Base-by-base conservation (phyloP, 225 moss, liverwort and hornwort genomes). In the Sphagnum tenellum region DNA sequence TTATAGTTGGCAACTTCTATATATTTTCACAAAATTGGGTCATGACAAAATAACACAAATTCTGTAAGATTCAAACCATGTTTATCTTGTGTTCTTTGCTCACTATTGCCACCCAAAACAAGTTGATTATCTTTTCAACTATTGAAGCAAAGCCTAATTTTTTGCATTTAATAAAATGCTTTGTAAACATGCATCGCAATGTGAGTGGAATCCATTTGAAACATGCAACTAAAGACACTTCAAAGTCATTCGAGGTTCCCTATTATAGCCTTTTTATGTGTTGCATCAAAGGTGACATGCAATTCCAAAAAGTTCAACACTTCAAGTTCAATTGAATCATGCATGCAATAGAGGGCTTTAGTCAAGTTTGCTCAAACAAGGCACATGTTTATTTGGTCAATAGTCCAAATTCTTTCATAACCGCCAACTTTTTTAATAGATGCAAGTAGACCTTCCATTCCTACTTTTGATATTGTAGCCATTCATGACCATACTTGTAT, bases 341-440 rank as follows among this genome's bases (percentile, higher is more conserved):
- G 29, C 78, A 75, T 47, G 76, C 76, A 10, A 62, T 64, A 76
- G 50, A 71, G 47, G 78, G 52, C 69, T 84, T 78, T 54, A 87
- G 50, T 57, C 73, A 66, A 57, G 83, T 83, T 60, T 89, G 88
- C 69, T 82, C 83, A 63, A 84, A 89, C 14, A 93, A 83, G 11
- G 66, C 67, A 56, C 80, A 86, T 70, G 29, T 29, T 0, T 29
- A 98, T 72, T 64, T 90, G 96, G 57, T 92, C 96, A 44, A 98
- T 68, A 46, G 84, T 83, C 96, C 96, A 98, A 51, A 77, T 82
- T 76, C 70, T 76, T 49, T 80, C 88, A 12, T 70, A 74, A 7
- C 64, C 62, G 70, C 71, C 71, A 67, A 56, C 48, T 63, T 74
- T 78, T 5, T 73, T 72, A 50, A 12, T 2, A 45, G 61, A 50